phyloP scores from a whole-genome alignment of 1,284 basidiomycete species.

The Ustilago crameri region DNA sequence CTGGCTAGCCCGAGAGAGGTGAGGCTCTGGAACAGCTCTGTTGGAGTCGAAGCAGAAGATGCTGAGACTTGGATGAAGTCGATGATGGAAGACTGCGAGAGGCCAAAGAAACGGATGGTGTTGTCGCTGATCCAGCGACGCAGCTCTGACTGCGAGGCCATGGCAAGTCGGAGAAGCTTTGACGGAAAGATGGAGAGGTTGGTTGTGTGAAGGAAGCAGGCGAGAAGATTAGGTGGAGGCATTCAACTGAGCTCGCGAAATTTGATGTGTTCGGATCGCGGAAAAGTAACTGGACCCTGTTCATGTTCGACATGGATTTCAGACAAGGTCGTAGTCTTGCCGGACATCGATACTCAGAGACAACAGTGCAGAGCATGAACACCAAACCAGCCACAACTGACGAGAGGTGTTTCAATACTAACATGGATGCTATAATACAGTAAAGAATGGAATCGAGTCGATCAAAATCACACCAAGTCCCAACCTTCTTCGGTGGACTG shows the following conservation, averaged over 20 bases:
- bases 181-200: neutral
- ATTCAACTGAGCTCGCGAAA: too few relatives aligned
- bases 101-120: constrained; percentile 58
- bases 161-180: neutral
- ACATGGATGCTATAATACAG: too few relatives aligned
- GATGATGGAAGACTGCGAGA: constrained; percentile 59
- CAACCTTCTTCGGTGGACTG: constrained; percentile 32
- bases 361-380: too few relatives aligned
- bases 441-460: too few relatives aligned
- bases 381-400: too few relatives aligned
- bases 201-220: neutral
- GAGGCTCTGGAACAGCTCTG: constrained; percentile 80
- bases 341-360: too few relatives aligned
- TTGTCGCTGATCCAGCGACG: constrained; percentile 64
- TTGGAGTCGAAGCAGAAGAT: constrained; percentile 81
- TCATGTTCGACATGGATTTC: neutral
- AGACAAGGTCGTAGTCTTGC: too few relatives aligned
- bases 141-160: constrained; percentile 35
- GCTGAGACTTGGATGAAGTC: constrained; percentile 71
- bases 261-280: neutral
- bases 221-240: neutral
- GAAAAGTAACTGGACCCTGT: constrained; percentile 3
- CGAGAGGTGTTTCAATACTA: too few relatives aligned
- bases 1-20: constrained; percentile 82
- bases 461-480: constrained; percentile 18